These are phyloP conservation scores for Polyplosphaeria fusca DNA, from an alignment of 495 filamentous ascomycete genomes.

Conservation along the genomic window DNA sequence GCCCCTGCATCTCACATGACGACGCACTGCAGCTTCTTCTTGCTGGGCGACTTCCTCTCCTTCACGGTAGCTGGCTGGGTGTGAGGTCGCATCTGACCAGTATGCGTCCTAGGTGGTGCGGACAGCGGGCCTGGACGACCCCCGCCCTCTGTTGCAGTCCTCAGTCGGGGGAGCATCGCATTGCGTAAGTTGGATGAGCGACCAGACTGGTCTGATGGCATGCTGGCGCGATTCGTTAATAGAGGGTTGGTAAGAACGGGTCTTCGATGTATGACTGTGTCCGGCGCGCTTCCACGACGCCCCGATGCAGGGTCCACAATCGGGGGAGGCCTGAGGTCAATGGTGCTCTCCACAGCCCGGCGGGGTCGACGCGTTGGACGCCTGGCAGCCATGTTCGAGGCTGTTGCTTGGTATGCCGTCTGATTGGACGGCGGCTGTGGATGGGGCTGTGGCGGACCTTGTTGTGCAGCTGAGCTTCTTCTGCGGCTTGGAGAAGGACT, in stretches of 20 bases:
- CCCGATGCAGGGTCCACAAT: conserved; percentile 7
- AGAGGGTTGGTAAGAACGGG: not conserved
- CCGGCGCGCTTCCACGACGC: conserved; percentile 23
- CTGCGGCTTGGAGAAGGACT: not conserved
- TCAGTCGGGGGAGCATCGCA: conserved; percentile 17
- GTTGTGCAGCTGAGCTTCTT: conserved; percentile 17
- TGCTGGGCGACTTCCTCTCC: conserved; percentile 3
- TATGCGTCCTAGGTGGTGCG: conserved; percentile 14
- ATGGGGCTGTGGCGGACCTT: not conserved
- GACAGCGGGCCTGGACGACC: conserved; percentile 9
- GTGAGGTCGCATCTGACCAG: not conserved
- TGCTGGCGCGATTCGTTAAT: conserved; percentile 6
- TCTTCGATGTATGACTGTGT: not conserved
- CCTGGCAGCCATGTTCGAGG: not conserved
- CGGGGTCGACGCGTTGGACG: conserved; percentile 2
- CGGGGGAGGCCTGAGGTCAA: conserved; percentile 18
- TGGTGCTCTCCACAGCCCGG: conserved; percentile 13
- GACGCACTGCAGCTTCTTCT: conserved; percentile 12
- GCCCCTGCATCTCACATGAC: conserved; percentile 20
- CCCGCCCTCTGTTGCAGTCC: not conserved
- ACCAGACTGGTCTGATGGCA: conserved; percentile 1
- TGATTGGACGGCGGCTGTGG: not conserved
- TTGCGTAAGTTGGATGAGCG: not conserved
- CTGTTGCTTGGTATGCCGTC: conserved; percentile 23
- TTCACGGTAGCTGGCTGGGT: not conserved